Percentiles rank a stretch among this genome's conserved stretches.
These are phyloP conservation scores for Suillus sp. DNA, from an alignment of 768 basidiomycete genomes.

Conservation along the genomic window DNA sequence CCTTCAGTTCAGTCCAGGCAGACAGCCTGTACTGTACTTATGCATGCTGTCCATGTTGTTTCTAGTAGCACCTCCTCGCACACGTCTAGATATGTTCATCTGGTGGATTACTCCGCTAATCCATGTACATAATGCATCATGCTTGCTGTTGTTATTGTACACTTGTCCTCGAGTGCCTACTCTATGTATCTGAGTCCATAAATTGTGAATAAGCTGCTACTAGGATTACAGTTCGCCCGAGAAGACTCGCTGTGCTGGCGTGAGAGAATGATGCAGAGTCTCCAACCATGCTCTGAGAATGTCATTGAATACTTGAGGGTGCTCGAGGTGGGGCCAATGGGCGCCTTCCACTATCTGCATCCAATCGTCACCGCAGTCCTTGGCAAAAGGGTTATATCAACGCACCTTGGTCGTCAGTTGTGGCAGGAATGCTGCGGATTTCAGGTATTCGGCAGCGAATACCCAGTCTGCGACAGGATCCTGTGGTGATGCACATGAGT, in stretches of 20 bases:
- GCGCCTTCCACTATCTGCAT: conserved; percentile 51
- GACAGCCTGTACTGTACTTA: conserved; percentile 7
- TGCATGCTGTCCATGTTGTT: conserved; percentile 1
- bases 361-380: conserved; percentile 32
- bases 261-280: background rate
- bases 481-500: conserved; percentile 19
- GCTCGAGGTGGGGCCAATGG: conserved; percentile 73
- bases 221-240: background rate
- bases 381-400: conserved; percentile 30
- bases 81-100: conserved; percentile 4
- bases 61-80: no score
- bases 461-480: conserved; percentile 51
- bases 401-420: conserved; percentile 37
- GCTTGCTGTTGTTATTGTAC: background rate
- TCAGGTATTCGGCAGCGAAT: conserved; percentile 28
- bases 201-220: background rate
- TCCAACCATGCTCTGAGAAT: conserved; percentile 56
- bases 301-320: conserved; percentile 52
- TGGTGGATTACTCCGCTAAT: background rate
- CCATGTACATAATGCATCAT: conserved; percentile 7
- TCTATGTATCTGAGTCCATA: background rate
- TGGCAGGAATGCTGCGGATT: conserved; percentile 36
- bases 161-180: background rate
- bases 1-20: no score
- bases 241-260: background rate